Evolutionary conservation across 1,284 basidiomycete species (phyloP).

Genomic region (Ustilago loliicola): DNA sequence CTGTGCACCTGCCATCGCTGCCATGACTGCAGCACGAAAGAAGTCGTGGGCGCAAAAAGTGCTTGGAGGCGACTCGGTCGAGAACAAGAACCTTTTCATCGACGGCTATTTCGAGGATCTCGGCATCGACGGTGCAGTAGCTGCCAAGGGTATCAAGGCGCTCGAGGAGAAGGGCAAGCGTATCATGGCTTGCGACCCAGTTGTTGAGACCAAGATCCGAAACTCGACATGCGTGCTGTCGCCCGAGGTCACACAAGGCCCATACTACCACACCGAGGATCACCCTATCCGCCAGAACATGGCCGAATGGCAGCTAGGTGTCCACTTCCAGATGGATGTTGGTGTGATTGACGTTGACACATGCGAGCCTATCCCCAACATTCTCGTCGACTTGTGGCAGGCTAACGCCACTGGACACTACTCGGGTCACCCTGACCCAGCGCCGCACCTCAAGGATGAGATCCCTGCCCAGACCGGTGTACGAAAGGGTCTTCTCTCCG

Average conservation of each 20-base stretch:
- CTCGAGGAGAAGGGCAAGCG: conserved; percentile 59
- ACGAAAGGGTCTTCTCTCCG: conserved; percentile 70
- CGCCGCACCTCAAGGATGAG: conserved; percentile 70
- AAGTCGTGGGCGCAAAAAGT: conserved; percentile 64
- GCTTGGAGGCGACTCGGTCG: conserved; percentile 59
- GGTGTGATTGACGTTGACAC: conserved; percentile 82
- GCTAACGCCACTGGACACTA: conserved; percentile 71
- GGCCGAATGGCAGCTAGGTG: conserved; percentile 74
- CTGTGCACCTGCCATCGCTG: conserved; percentile 71
- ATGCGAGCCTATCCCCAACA: conserved; percentile 78
- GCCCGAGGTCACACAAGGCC: conserved; percentile 72
- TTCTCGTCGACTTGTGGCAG: conserved; percentile 80
- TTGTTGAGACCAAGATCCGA: conserved; percentile 65
- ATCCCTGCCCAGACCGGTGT: conserved; percentile 67
- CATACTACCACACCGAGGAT: conserved; percentile 73
- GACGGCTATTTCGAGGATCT: conserved; percentile 67
- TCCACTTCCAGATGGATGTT: conserved; percentile 76
- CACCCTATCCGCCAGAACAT: conserved; percentile 75
- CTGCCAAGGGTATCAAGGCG: conserved; percentile 49
- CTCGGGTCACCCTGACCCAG: conserved; percentile 73
- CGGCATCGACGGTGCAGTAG: conserved; percentile 48
- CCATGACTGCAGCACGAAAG: conserved; percentile 68
- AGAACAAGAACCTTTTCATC: conserved; percentile 70
- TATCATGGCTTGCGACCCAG: conserved; percentile 67
- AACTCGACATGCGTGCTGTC: conserved; percentile 71